Percentiles rank a stretch among this genome's conserved stretches.
These are phyloP conservation scores for Neonectria sp. DNA, from an alignment of 2,329 filamentous ascomycete species.

Conservation along the genomic window DNA sequence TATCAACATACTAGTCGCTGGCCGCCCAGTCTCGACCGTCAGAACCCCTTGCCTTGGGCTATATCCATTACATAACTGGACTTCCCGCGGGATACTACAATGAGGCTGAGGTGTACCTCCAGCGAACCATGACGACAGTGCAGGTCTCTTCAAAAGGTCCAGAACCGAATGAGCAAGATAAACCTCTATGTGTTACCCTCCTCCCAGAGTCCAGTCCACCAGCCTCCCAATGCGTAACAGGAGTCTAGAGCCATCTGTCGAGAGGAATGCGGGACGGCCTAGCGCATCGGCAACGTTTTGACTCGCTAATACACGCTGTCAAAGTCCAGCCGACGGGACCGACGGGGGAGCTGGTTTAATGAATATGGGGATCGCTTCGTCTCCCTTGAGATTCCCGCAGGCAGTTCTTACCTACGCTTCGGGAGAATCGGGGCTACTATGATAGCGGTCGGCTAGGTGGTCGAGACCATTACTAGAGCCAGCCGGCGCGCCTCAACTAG, in stretches of 20 bases:
- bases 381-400: not conserved
- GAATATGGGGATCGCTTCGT: not conserved
- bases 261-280: constrained; percentile 22
- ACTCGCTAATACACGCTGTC: not conserved
- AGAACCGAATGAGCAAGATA: not conserved
- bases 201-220: not conserved
- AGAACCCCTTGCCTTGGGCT: not conserved
- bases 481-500: not conserved
- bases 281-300: constrained; percentile 3
- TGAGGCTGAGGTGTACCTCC: not conserved
- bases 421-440: not conserved
- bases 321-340: constrained; percentile 4
- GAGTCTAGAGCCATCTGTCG: not conserved
- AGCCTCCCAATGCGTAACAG: not conserved
- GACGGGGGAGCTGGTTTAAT: not conserved
- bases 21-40: not conserved
- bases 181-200: not conserved
- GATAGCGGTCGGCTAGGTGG: not conserved
- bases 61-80: not conserved
- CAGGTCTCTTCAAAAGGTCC: not conserved
- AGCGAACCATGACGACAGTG: not conserved
- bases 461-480: not conserved
- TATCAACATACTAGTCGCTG: not conserved
- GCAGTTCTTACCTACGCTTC: not conserved
- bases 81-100: too few relatives aligned